Conservation (phyloP, 1,284 basidiomycete species). For the Malassezia brasiliensis region DNA sequence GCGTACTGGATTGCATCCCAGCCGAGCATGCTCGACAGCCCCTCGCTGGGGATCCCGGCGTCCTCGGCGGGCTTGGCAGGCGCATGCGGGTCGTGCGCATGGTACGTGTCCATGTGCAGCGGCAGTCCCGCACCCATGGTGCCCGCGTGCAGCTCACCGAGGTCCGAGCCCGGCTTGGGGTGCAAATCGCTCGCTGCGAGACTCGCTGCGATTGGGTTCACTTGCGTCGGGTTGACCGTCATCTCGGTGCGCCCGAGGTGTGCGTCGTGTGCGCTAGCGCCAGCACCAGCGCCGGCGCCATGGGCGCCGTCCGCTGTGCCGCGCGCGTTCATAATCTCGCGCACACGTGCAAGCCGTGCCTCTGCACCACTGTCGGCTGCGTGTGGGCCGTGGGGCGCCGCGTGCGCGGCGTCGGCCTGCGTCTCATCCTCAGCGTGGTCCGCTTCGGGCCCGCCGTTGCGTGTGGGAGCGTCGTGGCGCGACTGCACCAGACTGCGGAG, state of each 20-base stretch:
- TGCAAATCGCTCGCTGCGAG: constrained; percentile 8
- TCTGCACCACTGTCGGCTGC: not conserved
- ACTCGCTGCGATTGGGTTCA: constrained; percentile 12
- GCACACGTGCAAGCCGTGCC: not conserved
- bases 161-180: not conserved
- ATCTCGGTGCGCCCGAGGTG: constrained; percentile 1
- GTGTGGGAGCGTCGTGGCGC: constrained; percentile 21
- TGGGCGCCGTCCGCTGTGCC: not conserved
- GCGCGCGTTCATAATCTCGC: not conserved
- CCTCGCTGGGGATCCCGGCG: not conserved
- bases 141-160: constrained; percentile 4
- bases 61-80: not conserved
- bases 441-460: not conserved
- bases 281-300: no score
- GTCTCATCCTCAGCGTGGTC: not conserved
- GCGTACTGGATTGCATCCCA: constrained; percentile 20
- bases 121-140: not conserved
- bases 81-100: not conserved
- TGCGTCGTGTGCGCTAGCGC: not conserved
- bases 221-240: constrained; percentile 17
- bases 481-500: constrained; percentile 36
- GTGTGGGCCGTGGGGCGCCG: not conserved
- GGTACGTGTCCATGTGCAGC: not conserved
- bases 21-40: not conserved
- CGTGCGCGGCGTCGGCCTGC: not conserved